phyloP scores from a whole-genome alignment of 2,329 filamentous ascomycete genomes.

The Diaporthe sp. region DNA sequence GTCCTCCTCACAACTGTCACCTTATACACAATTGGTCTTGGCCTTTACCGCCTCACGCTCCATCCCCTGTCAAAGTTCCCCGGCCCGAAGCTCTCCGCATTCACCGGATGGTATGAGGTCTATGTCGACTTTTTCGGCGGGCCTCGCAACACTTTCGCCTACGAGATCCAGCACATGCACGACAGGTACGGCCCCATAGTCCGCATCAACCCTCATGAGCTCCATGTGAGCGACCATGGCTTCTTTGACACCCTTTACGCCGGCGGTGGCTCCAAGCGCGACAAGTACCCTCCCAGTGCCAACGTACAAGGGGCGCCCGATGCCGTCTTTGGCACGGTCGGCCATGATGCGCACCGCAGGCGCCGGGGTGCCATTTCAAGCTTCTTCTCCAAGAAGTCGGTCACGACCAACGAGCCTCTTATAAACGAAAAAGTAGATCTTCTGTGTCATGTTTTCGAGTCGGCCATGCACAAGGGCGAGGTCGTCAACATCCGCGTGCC shows the following conservation, averaged over 20 bases:
- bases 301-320: background rate
- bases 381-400: background rate
- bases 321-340: background rate
- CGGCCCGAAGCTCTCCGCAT: too few species aligned
- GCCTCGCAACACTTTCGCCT: too few species aligned
- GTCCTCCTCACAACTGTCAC: too few species aligned
- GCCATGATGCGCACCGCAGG: background rate
- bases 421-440: background rate
- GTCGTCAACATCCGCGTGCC: background rate
- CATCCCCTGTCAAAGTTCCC: too few species aligned
- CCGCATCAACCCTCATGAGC: conserved; percentile 50
- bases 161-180: background rate
- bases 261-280: background rate
- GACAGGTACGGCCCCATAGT: conserved; percentile 47
- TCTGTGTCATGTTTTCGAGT: background rate
- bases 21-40: too few species aligned
- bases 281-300: background rate
- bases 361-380: background rate
- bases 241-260: background rate
- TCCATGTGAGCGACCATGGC: conserved; percentile 47
- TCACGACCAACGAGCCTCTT: background rate
- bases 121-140: too few species aligned
- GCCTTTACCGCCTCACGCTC: too few species aligned
- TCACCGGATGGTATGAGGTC: too few species aligned
- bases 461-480: background rate